Evolutionary conservation across 352 stramenopile species (phyloP), one percentile per base, ranked within the genome.

Genomic region (Pythium sp.): DNA sequence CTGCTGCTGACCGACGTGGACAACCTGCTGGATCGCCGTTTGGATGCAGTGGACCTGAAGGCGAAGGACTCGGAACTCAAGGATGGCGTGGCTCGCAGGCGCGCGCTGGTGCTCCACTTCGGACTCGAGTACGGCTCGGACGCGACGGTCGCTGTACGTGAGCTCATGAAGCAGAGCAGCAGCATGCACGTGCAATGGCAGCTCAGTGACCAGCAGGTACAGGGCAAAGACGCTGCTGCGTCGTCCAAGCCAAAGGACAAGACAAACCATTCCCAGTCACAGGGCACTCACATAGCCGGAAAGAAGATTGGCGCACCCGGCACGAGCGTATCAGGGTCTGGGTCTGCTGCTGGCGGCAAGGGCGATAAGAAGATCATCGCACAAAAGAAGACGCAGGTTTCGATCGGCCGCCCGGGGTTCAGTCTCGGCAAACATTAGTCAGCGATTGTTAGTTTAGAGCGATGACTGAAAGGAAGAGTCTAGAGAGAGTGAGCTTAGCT

Each of bases 91-190:
- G 28, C 54, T 18, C 51, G 56, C 9, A 65, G 65, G 32, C 75
- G 80, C 18, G 80, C 77, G 30, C 67, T 89, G 26, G 70, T 87
- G 30, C 75, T 94, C 9, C 74, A 84, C 55, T 92, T 92, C 54
- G 77, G 78, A 30, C 71, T 92, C 32, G 78, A 79, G 20, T 86
- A 85, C 55, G 81, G 79, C 24, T 88, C 78, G 2, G 82, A 99
- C 80, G 96, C 96, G 12, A 99, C 93, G 15, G 97, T 98, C 69
- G 94, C 92, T 8, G 78, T 99, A 55, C 86, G 97, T 63, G 97
- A 99, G 73, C 74, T 99, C 12, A 97, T 98, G 70, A 98, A 98
- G 76, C 87, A 90, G 74, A 97, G 73, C 78, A 98, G 74, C 79
- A 97, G 78, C 59, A 75, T 84, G 32, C 76, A 91, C 65, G 81